Evolutionary conservation across 306 rosid genomes (phyloP).

Genomic region (Cucurbita pepo): DNA sequence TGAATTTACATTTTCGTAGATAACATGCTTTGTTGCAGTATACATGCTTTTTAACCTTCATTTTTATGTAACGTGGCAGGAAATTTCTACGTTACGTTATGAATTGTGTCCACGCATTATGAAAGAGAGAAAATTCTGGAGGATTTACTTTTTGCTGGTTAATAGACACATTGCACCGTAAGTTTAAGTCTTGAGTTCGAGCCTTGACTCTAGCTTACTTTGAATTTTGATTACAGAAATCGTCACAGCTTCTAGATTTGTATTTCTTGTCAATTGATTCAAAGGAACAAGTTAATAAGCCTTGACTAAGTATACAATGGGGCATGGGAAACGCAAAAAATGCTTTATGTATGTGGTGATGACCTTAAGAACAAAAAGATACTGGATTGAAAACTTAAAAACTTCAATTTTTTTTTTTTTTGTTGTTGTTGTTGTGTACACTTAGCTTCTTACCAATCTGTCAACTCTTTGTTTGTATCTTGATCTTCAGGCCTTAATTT

Average conservation of each 20-base stretch:
- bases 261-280: not conserved
- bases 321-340: too few relatives aligned
- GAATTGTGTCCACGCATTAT: constrained; percentile 57
- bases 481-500: not conserved
- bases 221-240: not conserved
- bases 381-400: not conserved
- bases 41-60: not conserved
- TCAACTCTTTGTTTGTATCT: not conserved
- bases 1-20: too few relatives aligned
- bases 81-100: constrained; percentile 50
- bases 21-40: not conserved
- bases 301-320: not conserved
- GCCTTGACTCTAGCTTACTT: not conserved
- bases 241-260: not conserved
- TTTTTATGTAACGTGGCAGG: constrained; percentile 25
- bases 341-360: too few relatives aligned
- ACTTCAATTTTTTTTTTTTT: not conserved
- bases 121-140: constrained; percentile 74
- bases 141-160: constrained; percentile 48
- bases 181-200: constrained; percentile 11
- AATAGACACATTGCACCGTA: constrained; percentile 43
- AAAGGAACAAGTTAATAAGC: not conserved
- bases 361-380: too few relatives aligned
- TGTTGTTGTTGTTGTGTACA: too few relatives aligned
- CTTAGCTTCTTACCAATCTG: too few relatives aligned